phyloP scores from a whole-genome alignment of 352 stramenopile genomes.

The Pythium dissimile region DNA sequence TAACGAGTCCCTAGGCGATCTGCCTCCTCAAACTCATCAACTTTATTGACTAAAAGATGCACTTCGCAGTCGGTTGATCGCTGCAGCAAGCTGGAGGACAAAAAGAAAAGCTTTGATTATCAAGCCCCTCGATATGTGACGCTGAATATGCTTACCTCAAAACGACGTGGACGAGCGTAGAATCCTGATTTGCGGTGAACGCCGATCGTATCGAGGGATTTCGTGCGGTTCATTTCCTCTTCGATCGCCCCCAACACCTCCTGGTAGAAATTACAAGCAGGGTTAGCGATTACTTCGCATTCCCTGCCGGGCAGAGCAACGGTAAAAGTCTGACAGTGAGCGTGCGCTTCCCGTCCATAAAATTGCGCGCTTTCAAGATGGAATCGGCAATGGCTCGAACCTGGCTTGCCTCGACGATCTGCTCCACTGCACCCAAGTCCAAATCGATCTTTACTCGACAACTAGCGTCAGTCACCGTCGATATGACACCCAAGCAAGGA shows the following conservation, averaged over 20 bases:
- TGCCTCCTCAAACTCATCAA: not conserved
- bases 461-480: too few species aligned
- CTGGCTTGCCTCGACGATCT: slow-evolving; percentile 89
- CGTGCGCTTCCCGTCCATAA: slow-evolving; percentile 64
- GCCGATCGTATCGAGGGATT: slow-evolving; percentile 60
- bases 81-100: slow-evolving; percentile 82
- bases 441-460: slow-evolving; percentile 61
- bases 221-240: slow-evolving; percentile 52
- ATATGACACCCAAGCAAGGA: not conserved
- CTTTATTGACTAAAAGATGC: slow-evolving; percentile 65
- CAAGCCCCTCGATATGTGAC: too few species aligned
- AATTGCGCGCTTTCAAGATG: slow-evolving; percentile 45
- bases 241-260: slow-evolving; percentile 68
- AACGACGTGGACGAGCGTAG: slow-evolving; percentile 72
- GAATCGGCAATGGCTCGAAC: slow-evolving; percentile 76
- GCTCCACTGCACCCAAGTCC: slow-evolving; percentile 79
- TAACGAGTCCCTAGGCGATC: not conserved
- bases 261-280: slow-evolving; percentile 18
- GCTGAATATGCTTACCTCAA: slow-evolving; percentile 77
- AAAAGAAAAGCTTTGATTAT: too few species aligned
- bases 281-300: not conserved
- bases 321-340: slow-evolving; percentile 47
- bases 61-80: slow-evolving; percentile 82
- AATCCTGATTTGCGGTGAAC: slow-evolving; percentile 62
- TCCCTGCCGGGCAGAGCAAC: too few species aligned